phyloP scores from a whole-genome alignment of 345 rosid genomes.

The Syzygium aqueum region DNA sequence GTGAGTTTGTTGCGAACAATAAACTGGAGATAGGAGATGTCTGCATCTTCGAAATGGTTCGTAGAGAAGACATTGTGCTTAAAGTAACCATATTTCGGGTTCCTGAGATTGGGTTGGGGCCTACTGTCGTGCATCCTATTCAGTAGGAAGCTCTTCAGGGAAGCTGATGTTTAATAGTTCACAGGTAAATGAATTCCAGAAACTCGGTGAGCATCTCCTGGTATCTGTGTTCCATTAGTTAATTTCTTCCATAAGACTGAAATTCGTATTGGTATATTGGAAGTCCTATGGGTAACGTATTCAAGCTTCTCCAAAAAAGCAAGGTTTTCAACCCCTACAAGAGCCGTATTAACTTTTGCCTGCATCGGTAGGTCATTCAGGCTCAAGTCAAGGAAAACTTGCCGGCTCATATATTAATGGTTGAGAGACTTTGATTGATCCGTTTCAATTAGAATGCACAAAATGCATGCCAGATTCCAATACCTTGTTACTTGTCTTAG shows the following conservation, averaged over 20 bases:
- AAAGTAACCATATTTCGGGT: slow-evolving; percentile 5
- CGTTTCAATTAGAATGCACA: neutral
- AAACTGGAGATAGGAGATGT: slow-evolving; percentile 15
- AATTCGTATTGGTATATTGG: neutral
- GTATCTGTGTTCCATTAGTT: neutral
- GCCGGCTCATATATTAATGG: neutral
- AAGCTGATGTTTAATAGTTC: neutral
- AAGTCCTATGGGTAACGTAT: neutral
- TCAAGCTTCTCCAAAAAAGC: neutral
- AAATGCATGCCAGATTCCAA: neutral
- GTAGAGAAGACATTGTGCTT: neutral
- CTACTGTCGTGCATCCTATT: neutral
- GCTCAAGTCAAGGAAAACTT: neutral
- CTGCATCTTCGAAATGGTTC: slow-evolving; percentile 11
- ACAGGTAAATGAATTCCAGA: neutral
- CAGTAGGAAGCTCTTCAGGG: neutral
- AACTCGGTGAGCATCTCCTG: neutral
- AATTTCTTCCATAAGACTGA: neutral
- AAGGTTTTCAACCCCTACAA: neutral
- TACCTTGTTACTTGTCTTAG: neutral
- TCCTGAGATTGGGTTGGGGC: neutral
- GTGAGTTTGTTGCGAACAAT: neutral
- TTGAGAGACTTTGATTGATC: neutral
- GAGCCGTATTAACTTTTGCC: neutral
- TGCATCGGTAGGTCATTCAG: neutral